Percentiles rank a stretch among this genome's conserved stretches.
Conservation (phyloP, 2,329 filamentous ascomycete genomes). For the Colletotrichum phormii region DNA sequence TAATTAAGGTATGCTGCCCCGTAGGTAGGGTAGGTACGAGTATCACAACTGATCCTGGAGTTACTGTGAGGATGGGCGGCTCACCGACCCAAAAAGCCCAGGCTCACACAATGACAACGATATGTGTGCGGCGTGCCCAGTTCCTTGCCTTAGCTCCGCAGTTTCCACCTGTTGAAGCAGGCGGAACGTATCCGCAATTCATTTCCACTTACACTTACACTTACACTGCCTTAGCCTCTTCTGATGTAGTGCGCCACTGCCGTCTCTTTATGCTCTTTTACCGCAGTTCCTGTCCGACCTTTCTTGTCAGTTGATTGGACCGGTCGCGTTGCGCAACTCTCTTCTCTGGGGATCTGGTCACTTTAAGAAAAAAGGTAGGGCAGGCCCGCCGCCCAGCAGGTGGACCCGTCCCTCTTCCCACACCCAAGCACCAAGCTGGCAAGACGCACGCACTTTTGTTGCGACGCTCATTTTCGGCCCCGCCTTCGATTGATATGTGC, state of each 20-base stretch:
- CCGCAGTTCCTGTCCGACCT: neutral
- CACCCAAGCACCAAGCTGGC: neutral
- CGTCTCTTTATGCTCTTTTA: neutral
- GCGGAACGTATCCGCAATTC: conserved; percentile 1
- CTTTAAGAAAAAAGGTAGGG: too few species aligned
- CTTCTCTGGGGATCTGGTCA: neutral
- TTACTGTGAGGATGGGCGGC: neutral
- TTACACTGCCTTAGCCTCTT: neutral
- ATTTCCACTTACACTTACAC: neutral
- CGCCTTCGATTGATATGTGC: neutral
- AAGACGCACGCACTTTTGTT: conserved; percentile 5
- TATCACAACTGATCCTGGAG: neutral
- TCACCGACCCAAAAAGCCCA: neutral
- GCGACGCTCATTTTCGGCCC: neutral
- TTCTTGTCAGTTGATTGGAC: neutral
- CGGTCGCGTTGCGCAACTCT: neutral
- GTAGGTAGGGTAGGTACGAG: neutral
- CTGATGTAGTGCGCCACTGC: neutral
- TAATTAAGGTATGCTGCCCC: neutral
- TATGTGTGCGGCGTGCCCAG: neutral
- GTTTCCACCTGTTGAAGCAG: neutral
- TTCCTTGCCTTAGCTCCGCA: neutral
- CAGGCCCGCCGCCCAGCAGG: neutral
- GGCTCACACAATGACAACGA: too few species aligned
- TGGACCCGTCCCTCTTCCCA: neutral